Conservation (phyloP, 345 rosid species). For the Clarkia xantiana region DNA sequence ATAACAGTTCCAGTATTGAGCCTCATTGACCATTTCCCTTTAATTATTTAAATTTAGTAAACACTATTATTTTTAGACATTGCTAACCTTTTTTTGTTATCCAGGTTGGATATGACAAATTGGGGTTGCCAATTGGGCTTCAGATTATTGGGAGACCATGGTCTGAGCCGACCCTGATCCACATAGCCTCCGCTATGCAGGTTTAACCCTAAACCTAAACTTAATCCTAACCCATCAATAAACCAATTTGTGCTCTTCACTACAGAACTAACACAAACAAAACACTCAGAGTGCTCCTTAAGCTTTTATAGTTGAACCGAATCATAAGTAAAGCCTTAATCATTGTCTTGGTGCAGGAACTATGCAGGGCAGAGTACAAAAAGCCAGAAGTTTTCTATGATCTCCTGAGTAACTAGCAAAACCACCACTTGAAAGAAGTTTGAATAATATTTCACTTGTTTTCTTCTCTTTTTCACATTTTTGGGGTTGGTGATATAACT, state of each 20-base stretch:
- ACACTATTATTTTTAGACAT: background rate
- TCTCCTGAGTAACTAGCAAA: constrained; percentile 20
- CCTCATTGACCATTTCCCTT: background rate
- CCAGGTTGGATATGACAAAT: constrained; percentile 58
- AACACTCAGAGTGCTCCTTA: background rate
- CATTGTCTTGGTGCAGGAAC: constrained; percentile 19
- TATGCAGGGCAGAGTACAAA: constrained; percentile 22
- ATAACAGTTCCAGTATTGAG: constrained; percentile 42
- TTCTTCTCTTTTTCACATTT: background rate
- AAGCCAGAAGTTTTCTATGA: constrained; percentile 42
- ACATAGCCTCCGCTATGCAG: constrained; percentile 52
- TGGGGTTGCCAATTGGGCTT: constrained; percentile 54
- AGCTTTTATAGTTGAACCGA: background rate
- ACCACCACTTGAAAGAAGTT: background rate
- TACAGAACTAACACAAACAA: too few species aligned
- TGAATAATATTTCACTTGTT: background rate
- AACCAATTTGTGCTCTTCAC: background rate
- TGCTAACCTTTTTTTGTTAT: background rate
- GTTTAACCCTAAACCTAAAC: constrained; percentile 10
- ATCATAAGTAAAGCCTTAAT: background rate
- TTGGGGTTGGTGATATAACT: background rate
- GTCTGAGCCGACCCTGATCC: constrained; percentile 55
- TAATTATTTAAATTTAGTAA: background rate
- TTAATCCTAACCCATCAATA: background rate
- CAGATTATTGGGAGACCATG: constrained; percentile 71